These are phyloP conservation scores for Biancaea sappan DNA, from an alignment of 306 rosid species.

Conservation along the genomic window DNA sequence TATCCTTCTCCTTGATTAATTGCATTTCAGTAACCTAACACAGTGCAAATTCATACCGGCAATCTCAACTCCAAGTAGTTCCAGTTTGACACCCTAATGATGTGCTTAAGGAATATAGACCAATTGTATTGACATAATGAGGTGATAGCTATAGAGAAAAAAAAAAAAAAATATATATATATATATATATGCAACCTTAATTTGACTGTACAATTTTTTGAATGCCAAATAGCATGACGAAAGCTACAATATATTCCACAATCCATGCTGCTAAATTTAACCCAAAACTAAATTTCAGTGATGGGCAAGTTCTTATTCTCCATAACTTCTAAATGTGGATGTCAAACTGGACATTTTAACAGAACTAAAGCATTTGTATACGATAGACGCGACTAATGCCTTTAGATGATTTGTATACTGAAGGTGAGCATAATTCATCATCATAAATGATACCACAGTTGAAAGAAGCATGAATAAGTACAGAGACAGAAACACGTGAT, in stretches of 20 bases:
- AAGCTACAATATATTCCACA: not conserved
- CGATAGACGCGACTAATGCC: slow-evolving; percentile 11
- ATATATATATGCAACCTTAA: not conserved
- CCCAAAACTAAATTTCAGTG: slow-evolving; percentile 5
- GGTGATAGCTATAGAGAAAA: slow-evolving; percentile 12
- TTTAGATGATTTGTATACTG: not conserved
- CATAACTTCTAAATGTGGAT: not conserved
- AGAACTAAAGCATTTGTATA: not conserved
- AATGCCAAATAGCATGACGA: slow-evolving; percentile 22
- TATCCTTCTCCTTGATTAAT: too few species aligned
- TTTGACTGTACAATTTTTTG: not conserved
- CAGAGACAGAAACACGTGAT: not conserved
- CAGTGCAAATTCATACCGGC: not conserved
- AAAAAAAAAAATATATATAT: too few species aligned
- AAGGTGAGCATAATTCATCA: slow-evolving; percentile 20
- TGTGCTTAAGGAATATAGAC: slow-evolving; percentile 1
- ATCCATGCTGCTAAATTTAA: slow-evolving; percentile 5
- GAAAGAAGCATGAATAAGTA: not conserved
- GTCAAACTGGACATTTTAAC: slow-evolving; percentile 6
- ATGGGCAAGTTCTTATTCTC: not conserved
- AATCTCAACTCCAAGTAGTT: slow-evolving; percentile 10
- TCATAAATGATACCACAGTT: not conserved
- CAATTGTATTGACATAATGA: slow-evolving; percentile 11
- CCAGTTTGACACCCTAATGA: slow-evolving; percentile 1
- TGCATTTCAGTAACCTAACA: too few species aligned